A percentile compares a stretch with the other conserved stretches of the same genome.
These are phyloP conservation scores for Tolypocladium ovalisporum DNA, from an alignment of 2,329 filamentous ascomycete species.

Conservation along the genomic window DNA sequence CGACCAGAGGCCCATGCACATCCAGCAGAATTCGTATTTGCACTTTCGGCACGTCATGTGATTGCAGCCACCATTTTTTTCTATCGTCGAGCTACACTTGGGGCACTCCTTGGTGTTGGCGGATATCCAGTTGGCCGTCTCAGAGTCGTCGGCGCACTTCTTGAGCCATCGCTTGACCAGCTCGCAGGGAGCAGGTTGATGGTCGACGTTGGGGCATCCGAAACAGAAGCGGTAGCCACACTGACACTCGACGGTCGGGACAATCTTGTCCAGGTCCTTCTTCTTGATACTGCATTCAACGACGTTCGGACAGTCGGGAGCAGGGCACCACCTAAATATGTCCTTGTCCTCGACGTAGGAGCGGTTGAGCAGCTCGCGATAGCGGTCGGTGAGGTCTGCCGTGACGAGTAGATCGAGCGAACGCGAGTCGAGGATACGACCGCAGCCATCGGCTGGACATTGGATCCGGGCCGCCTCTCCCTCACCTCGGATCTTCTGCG, in stretches of 20 bases:
- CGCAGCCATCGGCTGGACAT: conserved; percentile 80
- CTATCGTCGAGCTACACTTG: conserved; percentile 90
- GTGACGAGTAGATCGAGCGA: conserved; percentile 70
- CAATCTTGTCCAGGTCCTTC: conserved; percentile 72
- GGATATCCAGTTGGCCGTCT: conserved; percentile 98
- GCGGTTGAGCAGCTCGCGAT: conserved; percentile 76
- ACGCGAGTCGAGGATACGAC: conserved; percentile 81
- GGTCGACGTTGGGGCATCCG: conserved; percentile 79
- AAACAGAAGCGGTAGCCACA: conserved; percentile 92
- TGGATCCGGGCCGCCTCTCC: conserved; percentile 92
- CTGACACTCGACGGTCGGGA: conserved; percentile 79
- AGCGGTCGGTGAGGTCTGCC: conserved; percentile 47
- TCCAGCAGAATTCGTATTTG: conserved; percentile 97
- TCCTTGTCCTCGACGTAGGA: conserved; percentile 98
- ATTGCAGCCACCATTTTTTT: conserved; percentile 97
- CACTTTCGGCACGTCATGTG: conserved; percentile 97
- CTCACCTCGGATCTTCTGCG: conserved; percentile 88
- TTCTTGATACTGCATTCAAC: conserved; percentile 82
- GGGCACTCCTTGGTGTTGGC: conserved; percentile 98
- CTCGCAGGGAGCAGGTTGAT: conserved; percentile 85
- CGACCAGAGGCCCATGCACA: conserved; percentile 99
- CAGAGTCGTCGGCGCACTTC: conserved; percentile 96
- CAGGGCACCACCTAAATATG: conserved; percentile 92
- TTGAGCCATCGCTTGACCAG: conserved; percentile 94
- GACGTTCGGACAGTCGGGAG: conserved; percentile 92